Evolutionary conservation across 1,284 basidiomycete species (phyloP).

Genomic region (Pisolithus thermaeus): DNA sequence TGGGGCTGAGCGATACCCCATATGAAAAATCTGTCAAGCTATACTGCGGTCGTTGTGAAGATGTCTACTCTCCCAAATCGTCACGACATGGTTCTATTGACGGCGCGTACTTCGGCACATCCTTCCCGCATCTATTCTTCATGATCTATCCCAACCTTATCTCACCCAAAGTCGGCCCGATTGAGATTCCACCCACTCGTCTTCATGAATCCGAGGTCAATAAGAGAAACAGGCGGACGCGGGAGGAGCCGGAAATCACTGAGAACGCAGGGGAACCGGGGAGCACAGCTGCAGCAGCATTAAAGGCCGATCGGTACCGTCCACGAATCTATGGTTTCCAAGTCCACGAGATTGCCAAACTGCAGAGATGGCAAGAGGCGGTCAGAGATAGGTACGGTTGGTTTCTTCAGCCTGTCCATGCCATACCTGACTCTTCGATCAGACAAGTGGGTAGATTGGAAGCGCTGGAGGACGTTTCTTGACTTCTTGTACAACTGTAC

Average conservation of each 20-base stretch:
- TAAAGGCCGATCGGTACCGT: constrained; percentile 85
- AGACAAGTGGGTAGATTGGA: constrained; percentile 28
- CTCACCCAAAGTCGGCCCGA: constrained; percentile 72
- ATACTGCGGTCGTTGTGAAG: constrained; percentile 94
- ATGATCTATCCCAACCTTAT: constrained; percentile 92
- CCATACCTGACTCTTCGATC: constrained; percentile 10
- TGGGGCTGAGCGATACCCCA: constrained; percentile 88
- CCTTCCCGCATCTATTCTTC: constrained; percentile 92
- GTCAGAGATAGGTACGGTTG: constrained; percentile 70
- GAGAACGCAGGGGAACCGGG: constrained; percentile 58
- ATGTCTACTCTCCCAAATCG: constrained; percentile 93
- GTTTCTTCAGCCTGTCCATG: too few relatives aligned
- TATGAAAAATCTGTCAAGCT: constrained; percentile 97
- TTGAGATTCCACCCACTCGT: constrained; percentile 36
- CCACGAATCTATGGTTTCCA: constrained; percentile 95
- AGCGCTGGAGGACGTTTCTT: constrained; percentile 22
- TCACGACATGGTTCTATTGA: constrained; percentile 93
- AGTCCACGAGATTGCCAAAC: constrained; percentile 86
- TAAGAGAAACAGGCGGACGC: constrained; percentile 40
- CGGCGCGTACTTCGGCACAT: constrained; percentile 95
- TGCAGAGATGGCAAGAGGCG: constrained; percentile 91
- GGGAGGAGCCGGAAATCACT: constrained; percentile 44
- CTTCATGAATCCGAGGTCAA: constrained; percentile 31
- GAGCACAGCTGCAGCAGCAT: constrained; percentile 72
- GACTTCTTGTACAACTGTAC: background rate